Base-by-base conservation (phyloP, 306 rosid genomes). In the Clitoria ternatea region DNA sequence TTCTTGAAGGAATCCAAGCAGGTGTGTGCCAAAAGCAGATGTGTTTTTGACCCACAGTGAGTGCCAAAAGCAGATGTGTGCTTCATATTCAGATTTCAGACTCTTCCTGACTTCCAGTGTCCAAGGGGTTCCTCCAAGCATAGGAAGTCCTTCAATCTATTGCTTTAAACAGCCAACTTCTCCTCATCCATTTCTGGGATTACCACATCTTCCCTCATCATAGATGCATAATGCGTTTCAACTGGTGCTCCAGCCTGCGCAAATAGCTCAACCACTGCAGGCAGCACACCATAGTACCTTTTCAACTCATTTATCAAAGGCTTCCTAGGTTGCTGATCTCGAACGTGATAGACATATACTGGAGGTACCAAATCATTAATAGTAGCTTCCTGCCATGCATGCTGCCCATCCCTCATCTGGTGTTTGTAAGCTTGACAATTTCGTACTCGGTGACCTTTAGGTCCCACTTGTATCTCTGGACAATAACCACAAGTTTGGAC, bases 361-460 rank as follows among this genome's bases (percentile, higher is more conserved):
- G 85, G 88, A 60, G 89, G 88, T 54, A 83, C 55, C 81, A 89
- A 70, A 73, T 84, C 86, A 45, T 82, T 74, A 27, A 89, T 33
- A 7, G 82, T 86, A 37, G 96, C 96, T 68, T 80, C 86, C 66
- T 89, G 89, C 96, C 96, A 89, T 39, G 85, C 91, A 79, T 86
- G 96, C 70, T 89, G 91, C 24, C 96, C 96, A 68, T 86, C 96
- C 81, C 96, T 89, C 91, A 86, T 89, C 73, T 89, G 96, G 76
- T 89, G 91, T 59, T 89, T 89, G 85, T 61, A 84, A 71, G 88
- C 96, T 79, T 80, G 81, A 70, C 91, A 89, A 53, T 89, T 82
- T 24, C 89, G 73, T 12, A 76, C 96, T 74, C 83, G 66, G 61
- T 89, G 91, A 26, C 96, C 96, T 80, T 84, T 89, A 17, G 96